phyloP scores from a whole-genome alignment of 176 grass and related monocot genomes.

The Aegilops umbellulata region DNA sequence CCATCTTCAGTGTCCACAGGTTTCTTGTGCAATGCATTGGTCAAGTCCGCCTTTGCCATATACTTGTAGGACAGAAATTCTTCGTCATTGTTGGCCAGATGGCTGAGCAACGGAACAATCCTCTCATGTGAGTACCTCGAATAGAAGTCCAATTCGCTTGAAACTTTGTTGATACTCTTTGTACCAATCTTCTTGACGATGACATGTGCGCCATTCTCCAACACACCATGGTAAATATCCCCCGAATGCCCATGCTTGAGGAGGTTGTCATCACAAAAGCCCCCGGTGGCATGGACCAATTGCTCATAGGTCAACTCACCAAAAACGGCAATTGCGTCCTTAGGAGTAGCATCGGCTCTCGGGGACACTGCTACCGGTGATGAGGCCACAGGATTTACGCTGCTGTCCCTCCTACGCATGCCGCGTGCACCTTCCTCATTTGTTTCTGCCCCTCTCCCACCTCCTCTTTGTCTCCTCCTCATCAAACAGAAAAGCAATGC shows the following conservation, averaged over 20 bases:
- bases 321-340: background rate
- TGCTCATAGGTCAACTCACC: conserved; percentile 58
- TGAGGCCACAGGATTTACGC: conserved; percentile 39
- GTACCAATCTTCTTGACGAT: conserved; percentile 62
- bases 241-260: conserved; percentile 75
- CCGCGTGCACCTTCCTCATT: conserved; percentile 36
- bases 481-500: conserved; percentile 35
- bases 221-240: conserved; percentile 64
- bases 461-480: conserved; percentile 8
- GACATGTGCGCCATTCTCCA: conserved; percentile 67
- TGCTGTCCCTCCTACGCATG: conserved; percentile 46
- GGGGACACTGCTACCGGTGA: conserved; percentile 34
- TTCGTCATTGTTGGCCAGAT: conserved; percentile 44
- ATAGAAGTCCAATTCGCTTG: conserved; percentile 61
- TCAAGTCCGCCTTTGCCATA: conserved; percentile 75
- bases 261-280: conserved; percentile 53
- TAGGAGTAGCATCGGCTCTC: background rate
- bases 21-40: conserved; percentile 69
- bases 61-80: conserved; percentile 77
- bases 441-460: conserved; percentile 10
- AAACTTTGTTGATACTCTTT: conserved; percentile 29
- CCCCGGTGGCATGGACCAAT: conserved; percentile 53
- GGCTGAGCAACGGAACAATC: conserved; percentile 70
- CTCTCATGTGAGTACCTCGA: conserved; percentile 37
- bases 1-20: conserved; percentile 41